Conservation (phyloP, 108 stramenopile genomes). For the Bacterosira constricta region DNA sequence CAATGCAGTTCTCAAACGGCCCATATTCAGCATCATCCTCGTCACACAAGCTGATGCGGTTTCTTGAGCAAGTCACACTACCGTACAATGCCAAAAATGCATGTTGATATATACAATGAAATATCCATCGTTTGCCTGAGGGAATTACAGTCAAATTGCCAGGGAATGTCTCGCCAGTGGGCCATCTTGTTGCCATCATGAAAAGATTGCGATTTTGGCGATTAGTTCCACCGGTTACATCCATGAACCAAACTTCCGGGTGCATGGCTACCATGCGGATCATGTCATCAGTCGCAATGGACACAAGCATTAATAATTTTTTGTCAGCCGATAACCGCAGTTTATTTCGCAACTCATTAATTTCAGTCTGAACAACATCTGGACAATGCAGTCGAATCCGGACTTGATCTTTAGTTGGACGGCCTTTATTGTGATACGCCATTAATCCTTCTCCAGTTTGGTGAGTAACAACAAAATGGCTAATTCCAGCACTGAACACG, state of each 20-base stretch:
- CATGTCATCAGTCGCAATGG: background rate
- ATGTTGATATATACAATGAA: background rate
- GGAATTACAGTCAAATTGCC: background rate
- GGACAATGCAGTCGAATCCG: too few relatives aligned
- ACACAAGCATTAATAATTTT: background rate
- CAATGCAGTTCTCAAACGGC: conserved; percentile 1
- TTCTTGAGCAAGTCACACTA: background rate
- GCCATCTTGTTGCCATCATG: background rate
- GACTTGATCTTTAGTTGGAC: too few relatives aligned
- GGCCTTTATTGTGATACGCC: too few relatives aligned
- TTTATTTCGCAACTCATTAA: too few relatives aligned
- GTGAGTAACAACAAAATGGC: too few relatives aligned
- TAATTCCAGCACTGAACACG: too few relatives aligned
- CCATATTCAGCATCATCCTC: conserved; percentile 5
- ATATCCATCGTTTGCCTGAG: background rate
- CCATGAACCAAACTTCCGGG: background rate
- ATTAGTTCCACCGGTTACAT: background rate
- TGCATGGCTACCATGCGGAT: background rate
- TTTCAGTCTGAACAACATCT: too few relatives aligned
- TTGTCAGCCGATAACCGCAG: too few relatives aligned
- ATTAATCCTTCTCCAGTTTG: too few relatives aligned
- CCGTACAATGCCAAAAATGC: background rate
- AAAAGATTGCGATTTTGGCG: background rate
- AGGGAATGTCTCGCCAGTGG: background rate
- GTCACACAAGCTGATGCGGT: conserved; percentile 1